phyloP scores from a whole-genome alignment of 208 protist species.

The Crithidia fasciculata region DNA sequence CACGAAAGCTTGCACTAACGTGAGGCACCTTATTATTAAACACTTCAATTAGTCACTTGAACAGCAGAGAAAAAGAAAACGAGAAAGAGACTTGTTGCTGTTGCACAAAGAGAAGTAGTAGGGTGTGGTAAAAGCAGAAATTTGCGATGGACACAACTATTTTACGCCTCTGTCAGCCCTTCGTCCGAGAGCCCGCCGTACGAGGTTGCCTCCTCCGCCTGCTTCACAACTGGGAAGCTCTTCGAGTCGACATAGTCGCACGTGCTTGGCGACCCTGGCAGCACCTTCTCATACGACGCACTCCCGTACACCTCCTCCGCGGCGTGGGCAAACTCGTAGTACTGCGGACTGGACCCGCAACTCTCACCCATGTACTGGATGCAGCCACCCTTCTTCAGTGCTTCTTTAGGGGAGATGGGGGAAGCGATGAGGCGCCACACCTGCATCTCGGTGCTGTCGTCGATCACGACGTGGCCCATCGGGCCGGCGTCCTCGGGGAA shows the following conservation, averaged over 20 bases:
- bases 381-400: slow-evolving; percentile 6
- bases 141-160: too few species aligned
- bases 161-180: not conserved
- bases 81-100: too few species aligned
- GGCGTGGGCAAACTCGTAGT: slow-evolving; percentile 7
- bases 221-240: not conserved
- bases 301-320: slow-evolving; percentile 5
- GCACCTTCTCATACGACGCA: slow-evolving; percentile 6
- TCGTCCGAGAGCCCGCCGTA: slow-evolving; percentile 6
- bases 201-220: not conserved
- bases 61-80: not conserved
- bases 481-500: slow-evolving; percentile 10
- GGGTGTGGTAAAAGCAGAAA: too few species aligned
- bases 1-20: too few species aligned
- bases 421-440: not conserved
- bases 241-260: slow-evolving; percentile 7
- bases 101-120: too few species aligned
- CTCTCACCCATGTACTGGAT: not conserved
- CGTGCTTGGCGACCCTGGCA: not conserved
- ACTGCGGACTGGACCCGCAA: not conserved
- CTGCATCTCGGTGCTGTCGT: slow-evolving; percentile 4
- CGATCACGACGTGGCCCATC: slow-evolving; percentile 14
- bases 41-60: too few species aligned
- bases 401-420: not conserved
- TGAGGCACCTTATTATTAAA: too few species aligned